Evolutionary conservation across 2,329 filamentous ascomycete genomes (phyloP), one percentile per base, ranked within the genome.

Genomic region (Macrophomina phaseolina): DNA sequence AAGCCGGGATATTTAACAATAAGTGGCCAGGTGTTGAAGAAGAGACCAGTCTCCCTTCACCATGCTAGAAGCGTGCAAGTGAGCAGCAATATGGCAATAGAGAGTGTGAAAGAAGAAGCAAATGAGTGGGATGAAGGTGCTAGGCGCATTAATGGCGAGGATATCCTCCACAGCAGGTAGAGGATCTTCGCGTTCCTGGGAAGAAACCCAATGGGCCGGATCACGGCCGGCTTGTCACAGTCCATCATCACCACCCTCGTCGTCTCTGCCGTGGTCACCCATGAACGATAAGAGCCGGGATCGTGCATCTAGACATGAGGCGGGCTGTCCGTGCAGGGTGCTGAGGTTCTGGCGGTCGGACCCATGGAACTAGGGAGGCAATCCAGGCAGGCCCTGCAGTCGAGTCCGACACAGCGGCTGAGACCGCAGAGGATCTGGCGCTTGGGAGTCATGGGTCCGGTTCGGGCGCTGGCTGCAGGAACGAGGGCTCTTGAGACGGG

Each of bases 101-200:
- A 61, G n/a, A 48, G 42, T 23, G 48, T 42, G 16, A 62, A 62
- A 62, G 58, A 51, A 62, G 58, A 62, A 49, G 32, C n/a, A 36
- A 18, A 18, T 5, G 56, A 48, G 42, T 61, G 56, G 42, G 32
- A 32, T 34, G 42, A 18, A 61, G 56, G 42, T 48, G 30, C 16
- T 38, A 36, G 58, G 32, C 58, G 32, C 42, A 49, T 62, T 38
- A 62, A 62, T 40, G 58, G n/a, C 58, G 42, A 49, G 45, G 45
- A 11, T 40, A 49, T 38, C 32, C 58, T 62, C 58, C 45, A 11
- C 58, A 62, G 56, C 42, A 46, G 56, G 56, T 28, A 61, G 28
- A 46, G 42, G 58, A 62, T 62, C 58, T 62, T 62, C 58, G 38
- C 45, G 58, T 62, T 38, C 45, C 58, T 62, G 45, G 45, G 58